These are phyloP conservation scores for Leishmania braziliensis DNA, from an alignment of 208 protist species.

Conservation along the genomic window DNA sequence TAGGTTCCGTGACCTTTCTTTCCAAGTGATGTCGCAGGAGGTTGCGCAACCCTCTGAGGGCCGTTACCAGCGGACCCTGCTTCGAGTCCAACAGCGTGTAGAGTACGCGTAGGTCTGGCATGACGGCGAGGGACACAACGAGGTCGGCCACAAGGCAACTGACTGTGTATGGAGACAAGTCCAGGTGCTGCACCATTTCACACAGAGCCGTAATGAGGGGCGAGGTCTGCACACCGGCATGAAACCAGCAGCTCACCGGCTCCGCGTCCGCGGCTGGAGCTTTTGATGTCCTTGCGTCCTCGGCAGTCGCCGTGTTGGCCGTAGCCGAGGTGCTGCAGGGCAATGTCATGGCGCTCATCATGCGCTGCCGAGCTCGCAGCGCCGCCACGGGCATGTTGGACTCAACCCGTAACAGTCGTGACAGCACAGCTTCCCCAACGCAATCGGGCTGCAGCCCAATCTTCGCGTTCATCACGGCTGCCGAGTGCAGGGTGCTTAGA, in stretches of 20 bases:
- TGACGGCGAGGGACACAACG: conserved; percentile 47
- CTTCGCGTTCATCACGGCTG: conserved; percentile 2
- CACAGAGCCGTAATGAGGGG: conserved; percentile 44
- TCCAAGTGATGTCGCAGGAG: conserved; percentile 20
- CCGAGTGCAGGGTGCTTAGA: conserved; percentile 33
- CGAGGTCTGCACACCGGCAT: conserved; percentile 44
- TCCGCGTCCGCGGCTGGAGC: not conserved
- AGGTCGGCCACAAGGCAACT: conserved; percentile 51
- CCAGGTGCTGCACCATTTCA: conserved; percentile 41
- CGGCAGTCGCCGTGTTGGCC: not conserved
- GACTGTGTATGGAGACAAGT: conserved; percentile 45
- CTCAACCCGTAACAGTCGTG: conserved; percentile 61
- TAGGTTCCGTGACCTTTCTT: conserved; percentile 31
- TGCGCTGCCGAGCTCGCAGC: conserved; percentile 29
- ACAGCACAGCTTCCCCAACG: conserved; percentile 55
- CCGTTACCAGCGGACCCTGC: conserved; percentile 44
- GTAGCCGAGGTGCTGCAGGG: not conserved
- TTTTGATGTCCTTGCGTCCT: not conserved
- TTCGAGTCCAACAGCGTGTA: conserved; percentile 70
- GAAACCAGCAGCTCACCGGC: conserved; percentile 48
- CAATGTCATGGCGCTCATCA: conserved; percentile 22
- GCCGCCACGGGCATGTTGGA: conserved; percentile 37
- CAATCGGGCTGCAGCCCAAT: conserved; percentile 27
- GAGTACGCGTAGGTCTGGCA: conserved; percentile 70
- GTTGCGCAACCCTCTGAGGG: conserved; percentile 43